Base-by-base conservation (phyloP, 2,329 filamentous ascomycete species). In the Cryphonectria radicalis region DNA sequence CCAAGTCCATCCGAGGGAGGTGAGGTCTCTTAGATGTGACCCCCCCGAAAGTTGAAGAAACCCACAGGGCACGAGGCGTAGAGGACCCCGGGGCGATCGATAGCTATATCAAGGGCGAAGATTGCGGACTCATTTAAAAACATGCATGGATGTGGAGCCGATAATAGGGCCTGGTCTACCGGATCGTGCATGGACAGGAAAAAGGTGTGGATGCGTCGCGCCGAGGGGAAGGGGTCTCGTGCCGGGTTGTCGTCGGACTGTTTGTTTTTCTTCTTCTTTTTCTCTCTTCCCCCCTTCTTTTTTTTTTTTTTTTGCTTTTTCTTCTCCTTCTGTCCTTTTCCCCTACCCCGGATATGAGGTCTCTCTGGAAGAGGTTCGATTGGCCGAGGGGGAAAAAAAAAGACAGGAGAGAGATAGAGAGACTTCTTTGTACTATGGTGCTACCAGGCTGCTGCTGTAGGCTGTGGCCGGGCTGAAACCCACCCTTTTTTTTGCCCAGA, bases 111-210 rank as follows among this genome's bases (percentile, higher is more conserved):
- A 69, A 66, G 66, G 66, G 66, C 67, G 69, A 71, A 68, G 71
- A 69, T 71, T 68, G 66, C 69, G 63, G 60, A 64, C 55, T 73
- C 71, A 73, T 71, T 68, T 73, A 73, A 70, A 70, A 70, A 70
- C 69, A 69, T 73, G 71, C 69, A 70, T 69, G 66, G 62, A 73
- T 63, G 71, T 73, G 71, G 71, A 67, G 64, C 66, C 69, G 63
- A 50, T 62, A 64, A 55, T 69, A 71, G 70, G 60, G 25, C 64
- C 59, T 59, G 64, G 43, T 64, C 43, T 53, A 10, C 63, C 28
- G 63, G 40, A 32, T 59, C 25, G 59, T 62, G 68, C 71, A 70
- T 66, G 64, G 59, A n/a, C 59, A 22, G 59, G n/a, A 22, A 37
- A 22, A 22, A 19, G 32, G 59, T 63, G 64, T 55, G 63, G 67